These are phyloP conservation scores for Calamus simplicifolius DNA, from an alignment of 176 grass and related monocot species.

Conservation along the genomic window DNA sequence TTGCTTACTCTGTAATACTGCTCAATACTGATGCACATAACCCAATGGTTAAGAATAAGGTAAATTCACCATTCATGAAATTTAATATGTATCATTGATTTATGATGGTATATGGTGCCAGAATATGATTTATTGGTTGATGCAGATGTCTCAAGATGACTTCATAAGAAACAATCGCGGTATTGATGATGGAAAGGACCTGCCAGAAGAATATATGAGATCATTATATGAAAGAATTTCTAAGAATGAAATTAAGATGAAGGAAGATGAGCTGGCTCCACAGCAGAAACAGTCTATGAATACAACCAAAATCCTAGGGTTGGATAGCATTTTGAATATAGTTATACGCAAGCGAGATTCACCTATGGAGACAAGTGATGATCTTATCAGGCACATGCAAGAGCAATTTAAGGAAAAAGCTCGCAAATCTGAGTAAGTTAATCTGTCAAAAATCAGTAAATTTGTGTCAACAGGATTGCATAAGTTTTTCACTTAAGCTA, in stretches of 20 bases:
- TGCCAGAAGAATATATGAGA: conserved; percentile 95
- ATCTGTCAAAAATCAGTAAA: background rate
- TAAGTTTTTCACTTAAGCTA: too few species aligned
- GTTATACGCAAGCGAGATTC: conserved; percentile 83
- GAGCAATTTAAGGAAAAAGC: conserved; percentile 99
- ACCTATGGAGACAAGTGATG: conserved; percentile 79
- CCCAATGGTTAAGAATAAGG: conserved; percentile 98
- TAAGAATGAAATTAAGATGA: conserved; percentile 99
- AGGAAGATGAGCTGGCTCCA: conserved; percentile 85
- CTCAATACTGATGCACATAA: conserved; percentile 98
- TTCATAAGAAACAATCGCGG: conserved; percentile 97
- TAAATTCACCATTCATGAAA: conserved; percentile 20
- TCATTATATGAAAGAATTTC: conserved; percentile 93
- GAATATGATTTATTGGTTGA: conserved; percentile 24
- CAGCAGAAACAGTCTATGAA: conserved; percentile 73
- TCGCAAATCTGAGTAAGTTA: conserved; percentile 93
- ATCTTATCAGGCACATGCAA: conserved; percentile 98
- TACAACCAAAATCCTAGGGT: conserved; percentile 92
- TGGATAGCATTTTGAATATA: conserved; percentile 98
- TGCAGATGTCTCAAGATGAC: conserved; percentile 98
- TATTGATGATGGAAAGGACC: conserved; percentile 95
- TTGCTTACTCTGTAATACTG: conserved; percentile 99
- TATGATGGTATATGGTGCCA: background rate
- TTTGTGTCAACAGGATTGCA: too few species aligned
- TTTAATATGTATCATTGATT: conserved; percentile 17